Conservation (phyloP, 208 protist genomes). For the Acanthamoeba lenticulata region DNA sequence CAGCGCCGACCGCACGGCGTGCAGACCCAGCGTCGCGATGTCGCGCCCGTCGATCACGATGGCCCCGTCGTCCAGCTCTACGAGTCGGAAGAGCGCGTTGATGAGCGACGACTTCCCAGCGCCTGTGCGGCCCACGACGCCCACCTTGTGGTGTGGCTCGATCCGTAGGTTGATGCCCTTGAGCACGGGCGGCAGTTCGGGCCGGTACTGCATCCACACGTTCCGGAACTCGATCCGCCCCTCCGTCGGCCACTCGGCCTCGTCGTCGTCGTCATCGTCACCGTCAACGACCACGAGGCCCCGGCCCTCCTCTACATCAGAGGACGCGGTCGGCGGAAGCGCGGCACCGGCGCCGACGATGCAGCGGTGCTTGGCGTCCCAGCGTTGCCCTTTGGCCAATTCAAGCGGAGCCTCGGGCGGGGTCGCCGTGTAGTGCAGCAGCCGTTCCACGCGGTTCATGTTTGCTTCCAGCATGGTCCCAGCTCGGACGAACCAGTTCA, state of each 20-base stretch:
- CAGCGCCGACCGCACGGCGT: slow-evolving; percentile 71
- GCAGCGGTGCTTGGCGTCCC: background rate
- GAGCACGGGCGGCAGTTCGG: background rate
- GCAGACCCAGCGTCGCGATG: slow-evolving; percentile 79
- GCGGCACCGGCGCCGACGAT: background rate
- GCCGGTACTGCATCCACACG: background rate
- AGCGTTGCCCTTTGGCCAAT: background rate
- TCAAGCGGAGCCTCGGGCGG: background rate
- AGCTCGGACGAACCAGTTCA: background rate
- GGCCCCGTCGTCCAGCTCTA: slow-evolving; percentile 85
- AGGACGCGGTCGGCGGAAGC: no score
- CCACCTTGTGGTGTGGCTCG: slow-evolving; percentile 49
- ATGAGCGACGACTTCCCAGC: slow-evolving; percentile 67
- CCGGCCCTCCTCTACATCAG: background rate
- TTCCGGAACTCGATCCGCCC: slow-evolving; percentile 13
- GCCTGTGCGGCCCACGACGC: slow-evolving; percentile 52
- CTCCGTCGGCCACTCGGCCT: background rate
- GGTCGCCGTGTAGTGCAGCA: background rate
- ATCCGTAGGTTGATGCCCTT: slow-evolving; percentile 29
- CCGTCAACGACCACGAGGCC: background rate
- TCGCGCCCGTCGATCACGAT: slow-evolving; percentile 83
- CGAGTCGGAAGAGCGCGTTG: slow-evolving; percentile 67
- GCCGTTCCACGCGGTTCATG: slow-evolving; percentile 27
- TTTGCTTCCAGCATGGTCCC: slow-evolving; percentile 14
- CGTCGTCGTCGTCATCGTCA: background rate